Evolutionary conservation across 148 eudicot species (phyloP), one percentile per base, ranked within the genome.

Genomic region (Polygonum maritimum): DNA sequence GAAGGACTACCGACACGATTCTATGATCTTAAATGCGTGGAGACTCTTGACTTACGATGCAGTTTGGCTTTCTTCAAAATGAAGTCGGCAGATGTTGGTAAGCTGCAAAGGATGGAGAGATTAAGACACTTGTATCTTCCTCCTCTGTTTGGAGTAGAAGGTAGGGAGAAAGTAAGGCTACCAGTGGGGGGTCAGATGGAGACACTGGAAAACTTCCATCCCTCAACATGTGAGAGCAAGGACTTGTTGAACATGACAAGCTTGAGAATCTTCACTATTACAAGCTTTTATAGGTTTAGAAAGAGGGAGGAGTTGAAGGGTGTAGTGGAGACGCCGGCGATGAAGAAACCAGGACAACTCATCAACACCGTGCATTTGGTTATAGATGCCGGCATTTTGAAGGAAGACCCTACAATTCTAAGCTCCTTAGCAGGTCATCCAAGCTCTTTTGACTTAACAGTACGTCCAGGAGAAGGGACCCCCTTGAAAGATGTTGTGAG

Each of bases 221-320:
- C 33, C 63, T 7, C 2, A 5, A 57, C 0, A 0, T 57, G 63
- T 19, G 63, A 57, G 31, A 21, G 0, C 26, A 9, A 57, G 63
- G 63, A 57, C 12, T 3, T 21, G 31, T 7, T 19, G 63, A 19
- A 21, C 2, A 19, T 57, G 63, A 57, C 33, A 57, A 57, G 21
- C 31, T 21, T 57, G 33, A 57, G 63, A 31, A 7, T 21, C 9
- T 57, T 57, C 8, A 2, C 1, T 11, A n/a, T 57, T 21, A 2
- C 0, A 16, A 3, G 1, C 0, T 0, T 0, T 0, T 51, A 51
- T 16, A 0, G 0, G 4, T 51, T 51, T 15, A 0, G 2, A 0
- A 10, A 41, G n/a, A 51, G 3, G 55, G 55, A 15, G 0, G 31
- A 26, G 31, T 26, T 26, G 31, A 26, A 26, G 31, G 31, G 0